Conservation (phyloP, 1,284 basidiomycete genomes). For the Leccinum colubrinum region DNA sequence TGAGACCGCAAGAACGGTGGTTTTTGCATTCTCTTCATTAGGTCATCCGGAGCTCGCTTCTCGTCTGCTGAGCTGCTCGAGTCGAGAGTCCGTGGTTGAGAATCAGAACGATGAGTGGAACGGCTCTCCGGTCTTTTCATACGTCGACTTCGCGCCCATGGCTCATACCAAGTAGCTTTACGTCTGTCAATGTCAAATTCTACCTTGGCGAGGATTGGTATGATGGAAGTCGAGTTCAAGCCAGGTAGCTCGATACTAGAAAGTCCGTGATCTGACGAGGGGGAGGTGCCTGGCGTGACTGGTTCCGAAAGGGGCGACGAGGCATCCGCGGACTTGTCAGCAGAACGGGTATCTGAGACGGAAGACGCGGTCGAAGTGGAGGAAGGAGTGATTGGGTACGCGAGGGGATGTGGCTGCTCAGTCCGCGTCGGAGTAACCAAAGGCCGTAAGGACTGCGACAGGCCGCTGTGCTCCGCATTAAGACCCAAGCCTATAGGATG, state of each 20-base stretch:
- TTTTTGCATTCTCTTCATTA: conserved; percentile 49
- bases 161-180: conserved; percentile 78
- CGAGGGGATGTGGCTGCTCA: conserved; percentile 21
- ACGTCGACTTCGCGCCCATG: conserved; percentile 68
- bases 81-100: conserved; percentile 21
- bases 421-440: neutral
- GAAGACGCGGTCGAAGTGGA: conserved; percentile 3
- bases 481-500: conserved; percentile 43
- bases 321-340: conserved; percentile 46
- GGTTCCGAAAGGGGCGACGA: conserved; percentile 44
- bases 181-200: conserved; percentile 83
- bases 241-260: conserved; percentile 64
- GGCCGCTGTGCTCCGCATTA: conserved; percentile 35
- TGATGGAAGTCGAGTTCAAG: conserved; percentile 56
- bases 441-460: conserved; percentile 34
- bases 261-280: conserved; percentile 41
- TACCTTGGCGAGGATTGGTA: conserved; percentile 83
- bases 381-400: neutral
- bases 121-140: conserved; percentile 51
- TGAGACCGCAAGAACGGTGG: conserved; percentile 29
- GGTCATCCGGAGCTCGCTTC: conserved; percentile 41
- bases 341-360: conserved; percentile 41
- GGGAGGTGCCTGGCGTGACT: conserved; percentile 58
- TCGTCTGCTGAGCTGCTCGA: conserved; percentile 27
- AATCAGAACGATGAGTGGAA: conserved; percentile 29